Evolutionary conservation across 768 basidiomycete species (phyloP).

Genomic region (Sporobolomyces roseus): DNA sequence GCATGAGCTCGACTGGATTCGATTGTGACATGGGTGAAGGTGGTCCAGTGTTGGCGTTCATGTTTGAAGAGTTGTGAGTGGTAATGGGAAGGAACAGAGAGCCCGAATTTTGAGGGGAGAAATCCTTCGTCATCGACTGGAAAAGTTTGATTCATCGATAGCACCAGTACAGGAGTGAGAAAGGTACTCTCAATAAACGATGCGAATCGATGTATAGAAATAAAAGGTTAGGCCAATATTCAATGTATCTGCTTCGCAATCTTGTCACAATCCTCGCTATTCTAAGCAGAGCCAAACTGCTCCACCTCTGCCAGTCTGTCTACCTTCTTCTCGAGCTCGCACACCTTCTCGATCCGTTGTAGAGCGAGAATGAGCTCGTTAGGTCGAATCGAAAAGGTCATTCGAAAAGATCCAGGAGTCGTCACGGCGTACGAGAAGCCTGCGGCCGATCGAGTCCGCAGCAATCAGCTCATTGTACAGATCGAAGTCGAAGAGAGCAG

Average conservation of each 20-base stretch:
- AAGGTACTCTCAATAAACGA: too few relatives aligned
- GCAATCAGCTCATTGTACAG: neutral
- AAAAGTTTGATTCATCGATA: too few relatives aligned
- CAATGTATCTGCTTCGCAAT: too few relatives aligned
- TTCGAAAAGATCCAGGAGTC: constrained; percentile 20
- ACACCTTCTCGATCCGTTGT: constrained; percentile 14
- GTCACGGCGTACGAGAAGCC: constrained; percentile 26
- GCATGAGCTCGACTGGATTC: constrained; percentile 7
- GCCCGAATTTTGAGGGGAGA: too few relatives aligned
- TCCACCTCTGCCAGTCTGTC: neutral
- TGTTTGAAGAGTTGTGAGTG: neutral
- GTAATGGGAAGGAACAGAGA: neutral
- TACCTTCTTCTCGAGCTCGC: neutral
- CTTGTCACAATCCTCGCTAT: neutral
- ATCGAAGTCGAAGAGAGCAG: neutral
- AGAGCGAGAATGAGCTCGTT: constrained; percentile 16
- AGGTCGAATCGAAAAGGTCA: constrained; percentile 24
- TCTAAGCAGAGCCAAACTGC: neutral
- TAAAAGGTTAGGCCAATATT: too few relatives aligned
- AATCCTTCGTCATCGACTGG: neutral
- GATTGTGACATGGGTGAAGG: neutral
- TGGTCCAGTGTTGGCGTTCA: neutral
- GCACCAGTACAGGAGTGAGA: too few relatives aligned
- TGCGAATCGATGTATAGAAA: too few relatives aligned
- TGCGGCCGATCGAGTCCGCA: neutral